These are phyloP conservation scores for Didymella arachidicola DNA, from an alignment of 2,329 filamentous ascomycete genomes.

Conservation along the genomic window DNA sequence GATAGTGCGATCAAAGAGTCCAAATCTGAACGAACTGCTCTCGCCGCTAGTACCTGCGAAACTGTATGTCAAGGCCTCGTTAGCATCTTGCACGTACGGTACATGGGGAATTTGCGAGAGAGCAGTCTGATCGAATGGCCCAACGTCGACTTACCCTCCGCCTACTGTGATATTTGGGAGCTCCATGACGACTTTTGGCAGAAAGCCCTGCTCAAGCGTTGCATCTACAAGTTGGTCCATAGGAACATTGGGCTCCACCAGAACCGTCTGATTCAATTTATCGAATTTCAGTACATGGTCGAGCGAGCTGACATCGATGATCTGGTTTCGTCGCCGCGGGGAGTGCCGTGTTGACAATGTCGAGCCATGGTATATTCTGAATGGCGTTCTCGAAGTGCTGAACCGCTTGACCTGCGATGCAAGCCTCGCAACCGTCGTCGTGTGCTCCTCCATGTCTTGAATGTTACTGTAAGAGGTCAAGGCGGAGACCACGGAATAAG, in stretches of 20 bases:
- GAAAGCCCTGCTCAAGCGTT: constrained; percentile 62
- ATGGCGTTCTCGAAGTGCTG: constrained; percentile 55
- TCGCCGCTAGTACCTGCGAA: constrained; percentile 73
- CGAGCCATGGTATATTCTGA: constrained; percentile 65
- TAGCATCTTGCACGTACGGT: neutral
- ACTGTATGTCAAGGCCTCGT: constrained; percentile 7
- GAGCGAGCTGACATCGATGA: constrained; percentile 60
- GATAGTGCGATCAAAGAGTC: constrained; percentile 71
- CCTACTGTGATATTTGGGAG: constrained; percentile 74
- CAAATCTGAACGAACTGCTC: constrained; percentile 70
- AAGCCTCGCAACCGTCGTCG: constrained; percentile 35
- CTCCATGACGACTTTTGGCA: constrained; percentile 74
- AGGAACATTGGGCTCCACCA: constrained; percentile 73
- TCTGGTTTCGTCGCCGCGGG: constrained; percentile 50
- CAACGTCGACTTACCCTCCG: constrained; percentile 56
- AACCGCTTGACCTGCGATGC: constrained; percentile 54
- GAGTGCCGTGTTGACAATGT: constrained; percentile 62
- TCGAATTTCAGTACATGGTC: constrained; percentile 58
- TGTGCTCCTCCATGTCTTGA: constrained; percentile 41
- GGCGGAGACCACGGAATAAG: neutral
- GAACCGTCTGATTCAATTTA: constrained; percentile 51
- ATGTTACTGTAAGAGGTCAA: neutral
- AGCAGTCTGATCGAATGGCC: neutral
- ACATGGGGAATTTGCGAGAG: neutral
- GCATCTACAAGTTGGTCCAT: constrained; percentile 71